A percentile compares a stretch with the other conserved stretches of the same genome.
Evolutionary conservation across 371 early-diverging fungal species (phyloP).

Genomic region (Syncephalastrum racemosum): DNA sequence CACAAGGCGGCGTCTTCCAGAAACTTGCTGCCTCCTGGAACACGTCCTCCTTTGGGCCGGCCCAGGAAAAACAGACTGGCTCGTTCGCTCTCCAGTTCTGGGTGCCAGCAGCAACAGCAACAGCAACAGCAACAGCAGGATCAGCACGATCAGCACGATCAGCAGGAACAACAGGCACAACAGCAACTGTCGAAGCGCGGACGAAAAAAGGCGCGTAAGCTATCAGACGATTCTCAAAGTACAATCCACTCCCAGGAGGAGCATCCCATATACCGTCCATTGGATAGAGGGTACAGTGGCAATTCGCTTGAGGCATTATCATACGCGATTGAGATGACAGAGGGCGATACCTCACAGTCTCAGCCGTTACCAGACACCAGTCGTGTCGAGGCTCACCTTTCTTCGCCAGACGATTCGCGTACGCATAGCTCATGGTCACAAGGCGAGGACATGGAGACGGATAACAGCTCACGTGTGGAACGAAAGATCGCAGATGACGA

Average conservation of each 20-base stretch:
- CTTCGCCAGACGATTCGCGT: not conserved
- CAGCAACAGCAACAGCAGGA: not conserved
- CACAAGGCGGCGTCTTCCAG: too few species aligned
- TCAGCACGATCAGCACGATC: constrained; percentile 3
- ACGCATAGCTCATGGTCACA: too few species aligned
- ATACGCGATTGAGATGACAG: constrained; percentile 43
- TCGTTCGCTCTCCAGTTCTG: too few species aligned
- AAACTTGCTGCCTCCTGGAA: too few species aligned
- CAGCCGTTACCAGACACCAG: constrained; percentile 31
- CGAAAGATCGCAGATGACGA: too few species aligned
- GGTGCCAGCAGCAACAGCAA: not conserved
- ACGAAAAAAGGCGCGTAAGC: not conserved
- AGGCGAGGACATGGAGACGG: too few species aligned
- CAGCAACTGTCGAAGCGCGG: not conserved
- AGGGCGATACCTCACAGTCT: constrained; percentile 16
- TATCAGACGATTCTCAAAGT: not conserved
- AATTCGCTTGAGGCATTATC: constrained; percentile 33
- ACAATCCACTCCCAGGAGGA: not conserved
- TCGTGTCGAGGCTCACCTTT: constrained; percentile 21
- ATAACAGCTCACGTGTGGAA: too few species aligned
- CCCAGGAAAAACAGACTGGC: too few species aligned
- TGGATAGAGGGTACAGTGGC: not conserved
- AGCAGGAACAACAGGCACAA: not conserved
- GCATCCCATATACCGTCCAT: not conserved
- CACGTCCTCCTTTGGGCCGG: too few species aligned